Base-by-base conservation (phyloP, 2,329 filamentous ascomycete species). In the Ophiostoma fasciatum region DNA sequence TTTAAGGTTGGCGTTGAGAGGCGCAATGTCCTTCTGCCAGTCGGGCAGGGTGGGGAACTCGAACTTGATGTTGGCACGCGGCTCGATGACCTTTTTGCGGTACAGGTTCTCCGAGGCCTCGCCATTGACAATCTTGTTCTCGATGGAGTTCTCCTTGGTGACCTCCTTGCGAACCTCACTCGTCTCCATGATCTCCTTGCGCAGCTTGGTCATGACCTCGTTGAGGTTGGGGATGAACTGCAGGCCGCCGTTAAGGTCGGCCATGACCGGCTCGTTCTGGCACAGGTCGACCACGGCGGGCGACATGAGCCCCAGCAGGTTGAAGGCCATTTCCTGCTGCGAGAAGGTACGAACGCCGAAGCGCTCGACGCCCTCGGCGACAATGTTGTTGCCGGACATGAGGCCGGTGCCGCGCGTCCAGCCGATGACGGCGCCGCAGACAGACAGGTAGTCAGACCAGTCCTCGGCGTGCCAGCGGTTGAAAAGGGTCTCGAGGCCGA, bases 251-350 rank as follows among this genome's bases (percentile, higher is more conserved):
- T 98, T 98, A 35, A 98, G 68, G 60, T 98, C 90, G 44, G 90
- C 90, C 60, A 90, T 96, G 41, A 98, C 85, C 10, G 90, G 92
- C 62, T 96, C 84, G 30, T 74, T 68, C 63, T 98, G 90, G 68
- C 90, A 98, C 29, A 98, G 73, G 54, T 98, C 85, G 48, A 94
- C 87, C 49, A 98, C 82, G 20, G 78, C 72, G 26, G 90, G 87
- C 1, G 87, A 82, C 90, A 98, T 94, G 36, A 98, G 73, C 48
- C 90, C 88, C 30, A 98, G 74, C 46, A 98, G 62, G 62, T 98
- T 98, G 70, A 98, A 98, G 13, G 90, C 90, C 90, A 98, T 98
- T 61, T 98, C 90, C 57, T 94, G 85, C 62, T 96, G 90, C 9
- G 88, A 96, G 68, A 98, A 98, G 4, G 90, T 98, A 49, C 90